Percentiles rank a stretch among this genome's conserved stretches.
Conservation (phyloP, 495 filamentous ascomycete genomes). For the Immersiella caudata region DNA sequence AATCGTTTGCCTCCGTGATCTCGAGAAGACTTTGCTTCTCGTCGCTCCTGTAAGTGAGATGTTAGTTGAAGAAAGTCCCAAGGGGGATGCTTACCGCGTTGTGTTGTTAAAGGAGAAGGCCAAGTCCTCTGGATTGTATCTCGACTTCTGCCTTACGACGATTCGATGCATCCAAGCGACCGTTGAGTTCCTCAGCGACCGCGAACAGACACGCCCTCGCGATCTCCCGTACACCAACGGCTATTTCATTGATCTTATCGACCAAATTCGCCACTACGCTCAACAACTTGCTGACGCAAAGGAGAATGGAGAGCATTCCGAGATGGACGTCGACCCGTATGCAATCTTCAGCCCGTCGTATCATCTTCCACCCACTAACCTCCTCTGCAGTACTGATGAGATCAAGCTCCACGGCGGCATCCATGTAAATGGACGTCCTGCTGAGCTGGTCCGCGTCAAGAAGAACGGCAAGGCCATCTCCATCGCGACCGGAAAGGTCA, state of each 20-base stretch:
- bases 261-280: slow-evolving; percentile 79
- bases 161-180: slow-evolving; percentile 84
- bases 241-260: slow-evolving; percentile 92
- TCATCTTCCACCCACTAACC: slow-evolving; percentile 44
- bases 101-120: slow-evolving; percentile 73
- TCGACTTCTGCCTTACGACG: slow-evolving; percentile 82
- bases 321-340: slow-evolving; percentile 60
- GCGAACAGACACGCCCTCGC: slow-evolving; percentile 75
- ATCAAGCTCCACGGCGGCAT: slow-evolving; percentile 76
- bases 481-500: slow-evolving; percentile 60
- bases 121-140: slow-evolving; percentile 66
- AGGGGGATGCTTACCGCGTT: slow-evolving; percentile 67
- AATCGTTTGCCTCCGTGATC: slow-evolving; percentile 81
- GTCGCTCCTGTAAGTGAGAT: slow-evolving; percentile 82
- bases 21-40: slow-evolving; percentile 87
- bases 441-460: slow-evolving; percentile 73
- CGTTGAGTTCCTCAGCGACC: slow-evolving; percentile 74
- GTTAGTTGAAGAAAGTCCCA: slow-evolving; percentile 50
- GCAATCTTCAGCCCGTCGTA: slow-evolving; percentile 20
- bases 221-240: slow-evolving; percentile 88
- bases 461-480: slow-evolving; percentile 79
- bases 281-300: slow-evolving; percentile 55
- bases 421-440: slow-evolving; percentile 72
- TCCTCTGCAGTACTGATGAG: slow-evolving; percentile 58
- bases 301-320: slow-evolving; percentile 49